Evolutionary conservation across 805 yeast species (phyloP).

Genomic region (Hanseniaspora nectarophila): DNA sequence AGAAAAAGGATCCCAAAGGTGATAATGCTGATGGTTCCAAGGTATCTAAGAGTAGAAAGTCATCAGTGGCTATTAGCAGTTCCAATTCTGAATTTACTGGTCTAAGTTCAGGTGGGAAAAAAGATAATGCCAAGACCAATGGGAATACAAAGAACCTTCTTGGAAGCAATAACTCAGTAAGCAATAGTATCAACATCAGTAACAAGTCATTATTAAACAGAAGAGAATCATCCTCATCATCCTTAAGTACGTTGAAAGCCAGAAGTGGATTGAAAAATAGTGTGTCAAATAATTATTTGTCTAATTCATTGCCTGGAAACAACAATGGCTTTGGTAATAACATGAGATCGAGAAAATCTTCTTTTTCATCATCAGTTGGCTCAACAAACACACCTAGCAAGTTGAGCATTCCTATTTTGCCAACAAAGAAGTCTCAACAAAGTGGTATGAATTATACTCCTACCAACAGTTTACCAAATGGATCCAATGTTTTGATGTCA

Average conservation of each 20-base stretch:
- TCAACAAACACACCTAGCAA: constrained; percentile 26
- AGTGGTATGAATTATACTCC: not conserved
- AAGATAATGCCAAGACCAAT: not conserved
- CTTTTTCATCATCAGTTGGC: constrained; percentile 26
- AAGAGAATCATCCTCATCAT: constrained; percentile 15
- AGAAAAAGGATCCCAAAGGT: constrained; percentile 45
- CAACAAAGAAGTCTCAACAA: constrained; percentile 22
- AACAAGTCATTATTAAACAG: constrained; percentile 1
- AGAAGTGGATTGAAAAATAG: constrained; percentile 3
- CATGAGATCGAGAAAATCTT: constrained; percentile 24
- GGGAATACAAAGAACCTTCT: not conserved
- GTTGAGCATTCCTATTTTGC: constrained; percentile 27
- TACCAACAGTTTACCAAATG: not conserved
- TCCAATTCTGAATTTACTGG: constrained; percentile 2
- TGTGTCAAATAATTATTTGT: not conserved
- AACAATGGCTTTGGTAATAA: not conserved
- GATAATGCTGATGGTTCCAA: constrained; percentile 11
- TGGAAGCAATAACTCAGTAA: constrained; percentile 8
- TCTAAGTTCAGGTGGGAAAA: not conserved
- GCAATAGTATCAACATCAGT: constrained; percentile 4
- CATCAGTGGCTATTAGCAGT: constrained; percentile 3
- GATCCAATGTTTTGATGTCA: constrained; percentile 8
- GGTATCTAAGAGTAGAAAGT: not conserved
- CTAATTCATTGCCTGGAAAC: not conserved
- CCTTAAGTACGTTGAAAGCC: constrained; percentile 12